Percentiles rank a stretch among this genome's conserved stretches.
These are phyloP conservation scores for Penicillium brevicompactum DNA, from an alignment of 2,329 filamentous ascomycete species.

Conservation along the genomic window DNA sequence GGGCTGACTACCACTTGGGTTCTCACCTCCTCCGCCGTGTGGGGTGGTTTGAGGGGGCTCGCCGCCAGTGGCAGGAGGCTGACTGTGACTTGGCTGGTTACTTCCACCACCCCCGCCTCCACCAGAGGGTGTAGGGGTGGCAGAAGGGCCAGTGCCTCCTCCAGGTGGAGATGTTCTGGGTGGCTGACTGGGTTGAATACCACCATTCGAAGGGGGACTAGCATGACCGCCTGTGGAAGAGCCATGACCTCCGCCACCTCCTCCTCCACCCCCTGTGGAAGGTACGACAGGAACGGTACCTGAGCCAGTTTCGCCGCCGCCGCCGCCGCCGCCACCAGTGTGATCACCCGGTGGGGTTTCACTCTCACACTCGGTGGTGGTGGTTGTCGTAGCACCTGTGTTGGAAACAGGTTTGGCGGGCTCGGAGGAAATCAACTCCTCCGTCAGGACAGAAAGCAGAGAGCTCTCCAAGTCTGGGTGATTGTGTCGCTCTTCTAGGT, in stretches of 20 bases:
- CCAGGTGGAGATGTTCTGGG: background rate
- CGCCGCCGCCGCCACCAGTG: background rate
- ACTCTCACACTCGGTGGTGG: background rate
- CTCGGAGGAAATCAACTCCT: background rate
- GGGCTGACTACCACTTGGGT: too few species aligned
- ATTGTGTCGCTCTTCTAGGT: constrained; percentile 4
- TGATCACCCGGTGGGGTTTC: background rate
- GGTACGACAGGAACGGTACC: background rate
- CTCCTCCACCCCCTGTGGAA: background rate
- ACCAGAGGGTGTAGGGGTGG: background rate
- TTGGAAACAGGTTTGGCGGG: background rate
- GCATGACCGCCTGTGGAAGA: background rate
- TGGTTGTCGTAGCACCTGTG: background rate
- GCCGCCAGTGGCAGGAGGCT: too few species aligned
- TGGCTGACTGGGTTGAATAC: background rate
- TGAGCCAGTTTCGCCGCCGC: background rate
- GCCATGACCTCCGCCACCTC: background rate
- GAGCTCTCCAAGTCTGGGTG: constrained; percentile 3
- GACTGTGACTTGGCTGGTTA: too few species aligned
- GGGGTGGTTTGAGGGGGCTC: too few species aligned
- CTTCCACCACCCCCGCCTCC: background rate
- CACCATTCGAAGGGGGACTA: background rate
- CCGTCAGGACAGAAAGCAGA: constrained; percentile 9
- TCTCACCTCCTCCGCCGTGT: background rate
- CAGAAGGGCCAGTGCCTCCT: background rate